These are phyloP conservation scores for Trifolium dubium DNA, from an alignment of 306 rosid species.

Conservation along the genomic window DNA sequence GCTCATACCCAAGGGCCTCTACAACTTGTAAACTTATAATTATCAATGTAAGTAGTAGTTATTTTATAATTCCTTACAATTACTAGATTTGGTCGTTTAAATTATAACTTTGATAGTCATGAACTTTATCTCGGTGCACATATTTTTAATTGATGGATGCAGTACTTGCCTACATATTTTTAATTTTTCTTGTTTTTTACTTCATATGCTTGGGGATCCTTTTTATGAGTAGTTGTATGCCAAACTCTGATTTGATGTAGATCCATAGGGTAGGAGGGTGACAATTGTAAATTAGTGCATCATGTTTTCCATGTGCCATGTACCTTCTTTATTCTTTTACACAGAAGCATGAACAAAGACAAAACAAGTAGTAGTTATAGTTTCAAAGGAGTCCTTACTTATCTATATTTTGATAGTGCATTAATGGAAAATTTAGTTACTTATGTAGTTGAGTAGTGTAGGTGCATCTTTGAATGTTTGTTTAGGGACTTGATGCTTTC, in stretches of 20 bases:
- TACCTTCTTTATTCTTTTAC: background rate
- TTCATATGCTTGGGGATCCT: background rate
- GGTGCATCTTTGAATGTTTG: too few relatives aligned
- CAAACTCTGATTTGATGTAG: background rate
- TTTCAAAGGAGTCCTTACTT: too few relatives aligned
- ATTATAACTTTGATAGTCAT: background rate
- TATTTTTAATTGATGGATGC: background rate
- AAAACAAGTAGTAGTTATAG: too few relatives aligned
- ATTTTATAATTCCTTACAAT: background rate
- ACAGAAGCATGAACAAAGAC: too few relatives aligned
- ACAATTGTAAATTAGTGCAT: background rate
- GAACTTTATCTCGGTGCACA: background rate
- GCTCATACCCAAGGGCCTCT: background rate
- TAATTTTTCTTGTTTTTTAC: background rate
- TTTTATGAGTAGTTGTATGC: background rate
- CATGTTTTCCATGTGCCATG: background rate
- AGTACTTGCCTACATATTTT: background rate
- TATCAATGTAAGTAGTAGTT: too few relatives aligned
- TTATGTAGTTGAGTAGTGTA: too few relatives aligned
- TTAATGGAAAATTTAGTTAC: too few relatives aligned
- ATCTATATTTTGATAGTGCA: too few relatives aligned
- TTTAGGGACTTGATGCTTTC: too few relatives aligned
- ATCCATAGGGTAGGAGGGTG: background rate
- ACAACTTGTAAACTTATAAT: background rate
- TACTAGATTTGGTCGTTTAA: background rate